A percentile compares a stretch with the other conserved stretches of the same genome.
phyloP scores from a whole-genome alignment of 2,329 filamentous ascomycete species.

The Aspergillus pseudoterreus region DNA sequence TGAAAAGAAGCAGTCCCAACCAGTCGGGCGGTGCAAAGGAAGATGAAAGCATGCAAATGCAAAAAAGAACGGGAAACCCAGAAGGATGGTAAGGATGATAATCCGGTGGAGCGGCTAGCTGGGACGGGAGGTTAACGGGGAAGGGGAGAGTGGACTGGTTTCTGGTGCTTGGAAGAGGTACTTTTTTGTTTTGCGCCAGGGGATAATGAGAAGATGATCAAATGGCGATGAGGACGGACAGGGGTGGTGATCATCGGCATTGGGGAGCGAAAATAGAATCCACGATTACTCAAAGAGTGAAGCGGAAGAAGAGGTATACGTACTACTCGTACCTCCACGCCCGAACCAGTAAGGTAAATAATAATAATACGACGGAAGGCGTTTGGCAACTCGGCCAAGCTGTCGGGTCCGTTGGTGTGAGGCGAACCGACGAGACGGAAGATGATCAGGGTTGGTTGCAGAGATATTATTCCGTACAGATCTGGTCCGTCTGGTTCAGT shows the following conservation, averaged over 20 bases:
- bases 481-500: too few relatives aligned
- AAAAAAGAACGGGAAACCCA: constrained; percentile 2
- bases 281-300: neutral
- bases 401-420: constrained; percentile 18
- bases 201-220: constrained; percentile 1
- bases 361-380: constrained; percentile 1
- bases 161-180: neutral
- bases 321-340: neutral
- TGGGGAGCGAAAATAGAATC: too few relatives aligned
- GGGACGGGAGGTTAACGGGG: neutral
- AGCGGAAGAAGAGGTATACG: neutral
- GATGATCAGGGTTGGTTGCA: neutral
- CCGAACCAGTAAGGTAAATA: neutral
- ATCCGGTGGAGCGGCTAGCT: neutral
- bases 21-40: neutral
- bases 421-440: constrained; percentile 11
- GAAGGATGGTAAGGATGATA: neutral
- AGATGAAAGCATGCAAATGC: neutral
- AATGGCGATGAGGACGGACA: constrained; percentile 1
- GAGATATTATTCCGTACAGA: too few relatives aligned
- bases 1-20: neutral
- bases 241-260: neutral
- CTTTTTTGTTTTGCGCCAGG: neutral
- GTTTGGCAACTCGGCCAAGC: constrained; percentile 17
- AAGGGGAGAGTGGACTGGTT: neutral